A percentile compares a stretch with the other conserved stretches of the same genome.
These are phyloP conservation scores for Eragrostis curvula DNA, from an alignment of 176 grass and related monocot genomes.

Conservation along the genomic window DNA sequence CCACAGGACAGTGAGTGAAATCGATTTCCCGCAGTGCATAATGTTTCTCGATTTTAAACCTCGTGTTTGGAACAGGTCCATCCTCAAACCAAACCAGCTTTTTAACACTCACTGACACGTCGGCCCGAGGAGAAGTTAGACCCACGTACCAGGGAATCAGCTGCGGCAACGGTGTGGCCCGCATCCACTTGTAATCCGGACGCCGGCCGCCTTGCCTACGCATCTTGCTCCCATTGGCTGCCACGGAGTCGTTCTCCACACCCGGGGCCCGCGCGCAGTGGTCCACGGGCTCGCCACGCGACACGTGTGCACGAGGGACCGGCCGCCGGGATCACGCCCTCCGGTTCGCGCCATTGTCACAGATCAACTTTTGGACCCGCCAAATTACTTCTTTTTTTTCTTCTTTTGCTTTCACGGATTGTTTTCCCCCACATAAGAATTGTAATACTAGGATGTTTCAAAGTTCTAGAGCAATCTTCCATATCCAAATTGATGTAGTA, in stretches of 20 bases:
- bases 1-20: neutral
- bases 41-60: neutral
- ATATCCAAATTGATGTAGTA: neutral
- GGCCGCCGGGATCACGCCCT: neutral
- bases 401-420: neutral
- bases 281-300: accelerated
- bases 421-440: too few relatives aligned
- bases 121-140: neutral
- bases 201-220: neutral
- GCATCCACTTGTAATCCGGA: neutral
- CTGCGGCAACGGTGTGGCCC: neutral
- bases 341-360: neutral
- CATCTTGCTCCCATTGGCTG: neutral
- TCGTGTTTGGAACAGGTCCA: neutral
- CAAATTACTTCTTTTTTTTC: neutral
- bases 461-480: neutral
- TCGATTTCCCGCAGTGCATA: neutral
- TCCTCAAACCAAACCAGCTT: neutral
- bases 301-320: constrained; percentile 3
- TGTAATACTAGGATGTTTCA: too few relatives aligned
- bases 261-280: neutral
- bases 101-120: neutral
- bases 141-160: accelerated
- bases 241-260: constrained; percentile 19
- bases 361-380: too few relatives aligned